Evolutionary conservation across 306 rosid species (phyloP).

Genomic region (Begonia masoniana): DNA sequence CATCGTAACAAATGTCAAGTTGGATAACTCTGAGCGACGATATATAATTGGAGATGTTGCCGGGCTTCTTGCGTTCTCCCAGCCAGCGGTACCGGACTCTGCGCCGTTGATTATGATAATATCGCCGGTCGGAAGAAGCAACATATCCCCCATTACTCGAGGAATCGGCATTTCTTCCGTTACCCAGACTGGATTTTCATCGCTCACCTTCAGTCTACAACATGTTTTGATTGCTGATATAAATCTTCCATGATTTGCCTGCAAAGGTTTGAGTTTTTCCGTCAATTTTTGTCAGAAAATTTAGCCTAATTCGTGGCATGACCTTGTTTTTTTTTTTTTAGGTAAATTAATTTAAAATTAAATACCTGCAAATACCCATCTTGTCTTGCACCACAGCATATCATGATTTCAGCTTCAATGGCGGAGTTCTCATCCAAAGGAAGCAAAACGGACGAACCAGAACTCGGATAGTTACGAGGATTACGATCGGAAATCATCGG

Average conservation of each 20-base stretch:
- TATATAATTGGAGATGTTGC: conserved; percentile 36
- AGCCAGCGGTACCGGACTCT: conserved; percentile 48
- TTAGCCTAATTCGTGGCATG: too few species aligned
- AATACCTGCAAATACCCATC: conserved; percentile 16
- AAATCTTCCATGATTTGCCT: conserved; percentile 11
- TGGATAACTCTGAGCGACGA: conserved; percentile 5
- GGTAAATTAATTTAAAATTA: background rate
- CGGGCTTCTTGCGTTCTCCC: conserved; percentile 43
- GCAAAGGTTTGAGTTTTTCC: too few species aligned
- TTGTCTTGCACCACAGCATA: conserved; percentile 64
- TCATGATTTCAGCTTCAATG: conserved; percentile 33
- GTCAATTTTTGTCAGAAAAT: too few species aligned
- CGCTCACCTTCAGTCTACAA: conserved; percentile 34
- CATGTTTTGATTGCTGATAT: conserved; percentile 27
- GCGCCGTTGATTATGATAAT: conserved; percentile 52
- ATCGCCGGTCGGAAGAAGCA: conserved; percentile 51
- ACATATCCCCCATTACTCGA: conserved; percentile 68
- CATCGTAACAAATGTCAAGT: conserved; percentile 25
- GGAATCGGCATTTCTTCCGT: conserved; percentile 61
- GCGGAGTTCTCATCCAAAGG: conserved; percentile 24
- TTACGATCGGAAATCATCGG: conserved; percentile 27
- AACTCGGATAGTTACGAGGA: background rate
- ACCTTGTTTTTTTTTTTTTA: too few species aligned
- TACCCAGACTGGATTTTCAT: conserved; percentile 40
- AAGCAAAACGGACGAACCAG: background rate